Evolutionary conservation across 1,284 basidiomycete species (phyloP), one percentile per base, ranked within the genome.

Genomic region (Ganoderma leucocontextum): DNA sequence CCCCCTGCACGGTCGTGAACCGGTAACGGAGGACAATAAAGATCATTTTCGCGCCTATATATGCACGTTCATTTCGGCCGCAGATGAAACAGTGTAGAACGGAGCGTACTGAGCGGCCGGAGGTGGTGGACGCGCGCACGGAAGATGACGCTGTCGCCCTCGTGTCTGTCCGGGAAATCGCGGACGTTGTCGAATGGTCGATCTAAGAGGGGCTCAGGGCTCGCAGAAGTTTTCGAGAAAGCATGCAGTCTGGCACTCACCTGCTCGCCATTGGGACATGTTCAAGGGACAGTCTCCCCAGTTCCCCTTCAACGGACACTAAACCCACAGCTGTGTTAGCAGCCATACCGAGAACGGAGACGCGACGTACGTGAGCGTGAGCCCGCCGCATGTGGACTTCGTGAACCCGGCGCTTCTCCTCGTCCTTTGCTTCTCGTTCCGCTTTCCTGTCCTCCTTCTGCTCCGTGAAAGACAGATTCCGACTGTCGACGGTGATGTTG

Each of bases 241-340:
- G 22, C 6, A 42, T 22, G 19, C 58, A 55, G 12, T 17, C 4
- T 15, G 13, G 2, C 0, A 66, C 72, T 35, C 38, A 73, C 74
- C 65, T 49, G 44, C 19, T 13, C 69, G 71, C 8, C 66, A 53
- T 57, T 78, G 75, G 2, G 75, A 74, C 73, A 72, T 72, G 64
- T 89, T 88, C 65, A 91, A 77, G 0, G 87, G 87, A 1, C 88
- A 80, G 76, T 87, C 85, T 65, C 90, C 91, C 78, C 91, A 92
- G 79, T 87, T 87, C 70, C 88, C 86, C 35, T 82, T 80, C 4
- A 90, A 84, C 73, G 87, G 86, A 78, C 91, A 90, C 82, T 86
- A 65, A 17, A 39, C 13, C 25, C 22, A 17, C 10, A 22, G 9
- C 17, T 17, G 38, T 17, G 22, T 58, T 38, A 57, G 33, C 22